Evolutionary conservation across 2,329 filamentous ascomycete species (phyloP).

Genomic region (Dactylellina parvicollis): DNA sequence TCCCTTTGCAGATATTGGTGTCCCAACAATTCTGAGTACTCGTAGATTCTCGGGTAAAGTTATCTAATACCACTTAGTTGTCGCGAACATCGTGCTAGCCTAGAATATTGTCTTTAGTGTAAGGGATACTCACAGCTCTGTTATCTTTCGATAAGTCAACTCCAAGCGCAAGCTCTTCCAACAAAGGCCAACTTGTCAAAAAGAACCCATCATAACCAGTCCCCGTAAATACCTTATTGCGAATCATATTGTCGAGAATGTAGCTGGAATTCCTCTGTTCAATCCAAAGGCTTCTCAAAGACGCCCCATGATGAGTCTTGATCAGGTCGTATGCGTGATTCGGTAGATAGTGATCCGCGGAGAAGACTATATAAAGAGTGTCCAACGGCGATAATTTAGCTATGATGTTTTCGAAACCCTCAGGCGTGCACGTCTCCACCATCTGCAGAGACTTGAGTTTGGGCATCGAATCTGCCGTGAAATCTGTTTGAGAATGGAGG

Average conservation of each 20-base stretch:
- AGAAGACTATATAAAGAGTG: slow-evolving; percentile 34
- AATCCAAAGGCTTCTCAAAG: slow-evolving; percentile 27
- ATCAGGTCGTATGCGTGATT: slow-evolving; percentile 34
- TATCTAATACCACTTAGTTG: neutral
- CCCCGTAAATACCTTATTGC: slow-evolving; percentile 23
- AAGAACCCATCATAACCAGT: slow-evolving; percentile 34
- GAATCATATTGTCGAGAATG: slow-evolving; percentile 24
- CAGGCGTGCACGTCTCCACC: slow-evolving; percentile 31
- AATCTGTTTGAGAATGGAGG: slow-evolving; percentile 29
- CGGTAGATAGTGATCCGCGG: slow-evolving; percentile 26
- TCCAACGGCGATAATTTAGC: slow-evolving; percentile 15
- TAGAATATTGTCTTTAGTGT: neutral
- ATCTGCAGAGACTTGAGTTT: slow-evolving; percentile 39
- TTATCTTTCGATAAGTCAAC: slow-evolving; percentile 26
- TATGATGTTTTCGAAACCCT: slow-evolving; percentile 34
- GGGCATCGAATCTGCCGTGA: slow-evolving; percentile 25
- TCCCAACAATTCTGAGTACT: slow-evolving; percentile 21
- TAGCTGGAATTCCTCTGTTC: slow-evolving; percentile 37
- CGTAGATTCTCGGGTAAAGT: slow-evolving; percentile 21
- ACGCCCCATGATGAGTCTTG: slow-evolving; percentile 20
- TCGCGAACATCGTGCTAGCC: no score
- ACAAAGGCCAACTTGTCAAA: slow-evolving; percentile 14
- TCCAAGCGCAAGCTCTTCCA: slow-evolving; percentile 30
- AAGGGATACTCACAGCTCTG: slow-evolving; percentile 13
- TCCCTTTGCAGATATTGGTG: slow-evolving; percentile 10